Base-by-base conservation (phyloP, 2,329 filamentous ascomycete species). In the Trichoderma cornu-damae region DNA sequence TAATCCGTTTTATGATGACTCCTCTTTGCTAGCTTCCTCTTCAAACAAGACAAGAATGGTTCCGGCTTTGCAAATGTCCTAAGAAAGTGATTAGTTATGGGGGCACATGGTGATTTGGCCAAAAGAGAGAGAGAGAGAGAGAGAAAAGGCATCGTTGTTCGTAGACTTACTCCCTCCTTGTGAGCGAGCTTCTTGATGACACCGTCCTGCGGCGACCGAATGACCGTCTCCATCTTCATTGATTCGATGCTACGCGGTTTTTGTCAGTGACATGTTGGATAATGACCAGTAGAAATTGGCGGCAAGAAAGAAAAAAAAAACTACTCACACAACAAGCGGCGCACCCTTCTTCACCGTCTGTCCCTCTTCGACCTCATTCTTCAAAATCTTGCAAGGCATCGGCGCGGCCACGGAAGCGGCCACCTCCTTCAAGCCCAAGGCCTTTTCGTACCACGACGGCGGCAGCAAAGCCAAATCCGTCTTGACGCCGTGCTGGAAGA, bases 351-450 rank as follows among this genome's bases (percentile, higher is more conserved):
- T 85, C 14, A 99, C 94, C 46, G 73, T 74, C 62, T 96, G 84
- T 0, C 94, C 94, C 64, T 90, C 90, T 26, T 80, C 75, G 0
- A 96, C 90, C 71, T 96, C 89, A 47, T 96, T 94, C 63, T 90
- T 85, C 61, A 99, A 75, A 24, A 99, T 87, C 75, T 97, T 97
- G 75, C 94, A 97, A 1, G 94, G 94, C 94, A 99, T 99, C 0
- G 94, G 94, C 20, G 94, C 90, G 22, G 89, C 79, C 1, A 97
- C 90, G 53, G 88, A 94, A 59, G 93, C 92, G 6, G 85, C 79
- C 0, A 82, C 81, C 67, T 96, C 90, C 70, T 90, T 92, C 61
- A 89, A 75, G 0, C 93, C 92, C 6, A 96, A 78, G 0, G 90
- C 91, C 73, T 95, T 93, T 65, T 91, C 89, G 58, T 88, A 87